Evolutionary conservation across 2,329 filamentous ascomycete species (phyloP).

Genomic region (Parastagonospora nodorum): DNA sequence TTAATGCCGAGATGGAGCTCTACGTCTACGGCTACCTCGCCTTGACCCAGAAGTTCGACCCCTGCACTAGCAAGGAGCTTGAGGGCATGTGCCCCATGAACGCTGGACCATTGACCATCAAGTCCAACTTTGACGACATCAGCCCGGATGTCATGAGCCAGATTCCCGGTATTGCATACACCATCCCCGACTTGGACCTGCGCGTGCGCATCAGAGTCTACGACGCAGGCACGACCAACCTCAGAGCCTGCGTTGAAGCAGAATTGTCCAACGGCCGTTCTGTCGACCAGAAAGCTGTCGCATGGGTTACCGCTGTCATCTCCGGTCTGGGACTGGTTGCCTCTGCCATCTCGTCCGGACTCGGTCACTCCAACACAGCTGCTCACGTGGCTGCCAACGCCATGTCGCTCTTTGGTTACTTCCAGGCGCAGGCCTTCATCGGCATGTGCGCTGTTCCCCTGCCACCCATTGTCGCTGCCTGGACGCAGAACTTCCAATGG

Average conservation of each 20-base stretch:
- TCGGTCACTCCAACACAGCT: slow-evolving; percentile 91
- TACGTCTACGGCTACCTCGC: slow-evolving; percentile 82
- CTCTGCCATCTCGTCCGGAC: slow-evolving; percentile 84
- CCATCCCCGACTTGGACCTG: slow-evolving; percentile 88
- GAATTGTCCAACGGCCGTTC: slow-evolving; percentile 89
- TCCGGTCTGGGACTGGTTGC: slow-evolving; percentile 81
- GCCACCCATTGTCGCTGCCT: slow-evolving; percentile 85
- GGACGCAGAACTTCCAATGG: slow-evolving; percentile 99
- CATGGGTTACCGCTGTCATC: slow-evolving; percentile 88
- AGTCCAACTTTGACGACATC: slow-evolving; percentile 64
- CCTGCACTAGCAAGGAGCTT: slow-evolving; percentile 67
- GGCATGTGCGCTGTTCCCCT: slow-evolving; percentile 81
- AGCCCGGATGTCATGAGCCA: slow-evolving; percentile 64
- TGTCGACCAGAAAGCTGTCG: slow-evolving; percentile 84
- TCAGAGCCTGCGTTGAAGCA: slow-evolving; percentile 85
- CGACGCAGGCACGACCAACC: slow-evolving; percentile 64
- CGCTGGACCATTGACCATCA: slow-evolving; percentile 77
- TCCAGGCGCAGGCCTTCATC: slow-evolving; percentile 91
- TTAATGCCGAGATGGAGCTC: slow-evolving; percentile 76
- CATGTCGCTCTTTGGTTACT: slow-evolving; percentile 90
- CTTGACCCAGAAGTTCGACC: slow-evolving; percentile 70
- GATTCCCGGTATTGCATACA: slow-evolving; percentile 86
- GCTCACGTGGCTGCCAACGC: slow-evolving; percentile 94
- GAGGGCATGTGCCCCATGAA: slow-evolving; percentile 92
- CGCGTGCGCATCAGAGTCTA: slow-evolving; percentile 83